phyloP scores from a whole-genome alignment of 495 filamentous ascomycete species.

The Neurospora discreta region DNA sequence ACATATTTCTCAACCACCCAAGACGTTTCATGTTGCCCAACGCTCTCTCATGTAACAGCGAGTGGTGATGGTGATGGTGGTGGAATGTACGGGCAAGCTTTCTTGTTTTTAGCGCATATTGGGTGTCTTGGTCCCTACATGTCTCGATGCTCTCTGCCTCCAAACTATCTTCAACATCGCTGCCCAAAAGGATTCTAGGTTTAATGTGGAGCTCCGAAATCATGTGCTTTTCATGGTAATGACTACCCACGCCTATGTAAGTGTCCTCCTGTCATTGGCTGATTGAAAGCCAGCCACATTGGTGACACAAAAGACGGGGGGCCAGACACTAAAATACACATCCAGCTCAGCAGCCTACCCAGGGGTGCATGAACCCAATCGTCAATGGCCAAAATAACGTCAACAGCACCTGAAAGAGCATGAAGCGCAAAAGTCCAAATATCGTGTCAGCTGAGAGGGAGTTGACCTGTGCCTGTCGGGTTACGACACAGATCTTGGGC shows the following conservation, averaged over 20 bases:
- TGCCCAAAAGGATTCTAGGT: background rate
- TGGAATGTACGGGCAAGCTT: background rate
- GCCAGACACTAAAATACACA: background rate
- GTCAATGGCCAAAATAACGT: background rate
- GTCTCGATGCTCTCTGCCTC: background rate
- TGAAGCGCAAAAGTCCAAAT: too few relatives aligned
- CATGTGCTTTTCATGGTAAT: background rate
- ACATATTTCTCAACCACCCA: background rate
- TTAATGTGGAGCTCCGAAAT: background rate
- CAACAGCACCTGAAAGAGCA: too few relatives aligned
- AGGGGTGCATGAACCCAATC: background rate
- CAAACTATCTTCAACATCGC: background rate
- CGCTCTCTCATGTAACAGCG: background rate
- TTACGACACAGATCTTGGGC: background rate
- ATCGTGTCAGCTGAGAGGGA: background rate
- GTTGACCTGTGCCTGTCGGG: background rate
- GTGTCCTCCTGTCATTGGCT: background rate
- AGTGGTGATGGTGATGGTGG: background rate
- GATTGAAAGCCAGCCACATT: background rate
- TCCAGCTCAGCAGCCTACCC: background rate
- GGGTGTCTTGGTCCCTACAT: background rate
- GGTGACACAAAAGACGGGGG: background rate
- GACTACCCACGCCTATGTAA: background rate
- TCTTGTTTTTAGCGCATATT: background rate
- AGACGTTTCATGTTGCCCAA: background rate